Conservation (phyloP, 768 basidiomycete species). For the Psilocybe cubensis region DNA sequence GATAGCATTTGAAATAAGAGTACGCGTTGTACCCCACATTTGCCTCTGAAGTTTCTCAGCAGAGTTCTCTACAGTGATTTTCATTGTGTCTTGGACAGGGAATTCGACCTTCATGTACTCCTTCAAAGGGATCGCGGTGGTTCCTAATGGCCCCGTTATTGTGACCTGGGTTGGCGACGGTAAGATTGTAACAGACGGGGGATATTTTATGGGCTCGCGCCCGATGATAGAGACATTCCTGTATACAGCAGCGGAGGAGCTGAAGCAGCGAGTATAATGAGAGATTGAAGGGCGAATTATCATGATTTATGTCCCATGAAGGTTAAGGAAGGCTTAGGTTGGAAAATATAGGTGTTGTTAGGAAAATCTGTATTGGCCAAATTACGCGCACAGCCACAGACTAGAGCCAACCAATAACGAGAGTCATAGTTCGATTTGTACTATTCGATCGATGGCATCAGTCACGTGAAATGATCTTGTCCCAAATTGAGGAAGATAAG, state of each 20-base stretch:
- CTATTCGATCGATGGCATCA: too few species aligned
- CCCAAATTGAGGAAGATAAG: too few species aligned
- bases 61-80: constrained; percentile 66
- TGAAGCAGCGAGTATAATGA: constrained; percentile 39
- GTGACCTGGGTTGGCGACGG: constrained; percentile 41
- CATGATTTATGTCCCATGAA: constrained; percentile 29
- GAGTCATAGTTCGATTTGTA: too few species aligned
- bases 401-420: background rate
- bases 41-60: constrained; percentile 77
- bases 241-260: constrained; percentile 48
- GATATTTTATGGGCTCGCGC: constrained; percentile 56
- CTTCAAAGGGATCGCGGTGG: constrained; percentile 48
- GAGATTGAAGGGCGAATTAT: constrained; percentile 36
- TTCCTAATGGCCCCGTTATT: constrained; percentile 51
- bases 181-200: constrained; percentile 44
- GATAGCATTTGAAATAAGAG: constrained; percentile 88
- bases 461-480: too few species aligned
- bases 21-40: constrained; percentile 95
- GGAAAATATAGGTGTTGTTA: constrained; percentile 19
- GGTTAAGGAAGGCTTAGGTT: background rate
- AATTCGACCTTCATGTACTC: constrained; percentile 49
- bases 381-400: constrained; percentile 20
- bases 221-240: constrained; percentile 69
- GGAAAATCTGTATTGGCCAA: constrained; percentile 14
- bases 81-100: constrained; percentile 39